phyloP scores from a whole-genome alignment of 306 rosid genomes.

The Macrotyloma uniflorum region DNA sequence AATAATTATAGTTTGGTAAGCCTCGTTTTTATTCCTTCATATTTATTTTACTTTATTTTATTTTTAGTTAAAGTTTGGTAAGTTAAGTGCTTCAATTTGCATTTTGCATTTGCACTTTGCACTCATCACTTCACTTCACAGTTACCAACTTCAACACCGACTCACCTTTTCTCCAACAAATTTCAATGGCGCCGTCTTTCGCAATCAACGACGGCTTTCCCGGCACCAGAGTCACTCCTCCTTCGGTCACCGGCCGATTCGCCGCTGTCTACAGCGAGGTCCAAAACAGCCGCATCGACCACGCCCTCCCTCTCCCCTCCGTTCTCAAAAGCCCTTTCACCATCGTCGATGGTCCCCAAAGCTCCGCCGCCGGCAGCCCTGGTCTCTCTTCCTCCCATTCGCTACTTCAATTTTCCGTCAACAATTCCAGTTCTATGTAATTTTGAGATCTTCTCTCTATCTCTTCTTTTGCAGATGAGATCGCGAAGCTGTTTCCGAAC shows the following conservation, averaged over 20 bases:
- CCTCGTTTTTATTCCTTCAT: not conserved
- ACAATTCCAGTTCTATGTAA: not conserved
- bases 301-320: constrained; percentile 76
- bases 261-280: constrained; percentile 79
- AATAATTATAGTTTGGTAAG: not conserved
- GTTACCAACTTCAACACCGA: not conserved
- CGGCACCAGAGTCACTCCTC: constrained; percentile 30
- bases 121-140: not conserved
- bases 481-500: constrained; percentile 81
- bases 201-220: constrained; percentile 51
- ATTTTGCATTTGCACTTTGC: not conserved
- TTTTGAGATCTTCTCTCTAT: not conserved
- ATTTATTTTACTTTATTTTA: not conserved
- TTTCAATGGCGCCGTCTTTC: constrained; percentile 59
- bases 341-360: constrained; percentile 71
- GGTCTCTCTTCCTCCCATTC: constrained; percentile 46
- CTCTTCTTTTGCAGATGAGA: constrained; percentile 63
- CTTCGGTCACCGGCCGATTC: constrained; percentile 54
- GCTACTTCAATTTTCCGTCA: constrained; percentile 24
- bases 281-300: constrained; percentile 79
- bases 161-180: not conserved
- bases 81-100: not conserved
- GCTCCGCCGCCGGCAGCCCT: constrained; percentile 95
- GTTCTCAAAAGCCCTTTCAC: constrained; percentile 73
- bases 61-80: constrained; percentile 3